Evolutionary conservation across 768 basidiomycete species (phyloP), one percentile per base, ranked within the genome.

Genomic region (Steccherinum ochraceum): DNA sequence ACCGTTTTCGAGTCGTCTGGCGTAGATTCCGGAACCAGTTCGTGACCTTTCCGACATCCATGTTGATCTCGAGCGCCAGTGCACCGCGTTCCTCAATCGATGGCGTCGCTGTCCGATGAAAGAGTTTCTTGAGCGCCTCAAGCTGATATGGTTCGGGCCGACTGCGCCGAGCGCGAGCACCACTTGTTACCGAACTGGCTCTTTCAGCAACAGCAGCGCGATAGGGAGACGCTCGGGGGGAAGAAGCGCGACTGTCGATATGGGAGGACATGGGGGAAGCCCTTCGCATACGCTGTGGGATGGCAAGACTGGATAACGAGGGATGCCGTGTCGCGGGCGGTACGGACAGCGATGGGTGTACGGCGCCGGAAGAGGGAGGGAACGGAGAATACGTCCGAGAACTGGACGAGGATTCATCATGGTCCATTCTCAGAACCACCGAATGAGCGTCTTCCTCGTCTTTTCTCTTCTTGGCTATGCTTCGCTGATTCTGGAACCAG

Each of bases 1-100:
- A 76, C 20, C 87, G 80, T 66, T 83, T 89, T 40, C 87, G 71
- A n/a, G 87, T 77, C 16, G 85, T 86, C 68, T 91, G 88, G 30
- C 88, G 79, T 51, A 90, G 74, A 62, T 91, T 91, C 27, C 88
- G 76, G 74, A 90, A 90, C 88, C 88, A 91, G 64, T 91, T 91
- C 16, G 88, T 89, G 48, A 91, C 87, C 67, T 88, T 89, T 56
- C 82, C 84, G 51, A 90, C 66, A 67, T 91, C 88, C 88, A 91
- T 89, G 69, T 86, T 88, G 52, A 89, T 79, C 68, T 89, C 83
- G 20, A 77, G 71, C 7, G 86, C 89, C 3, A 91, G 71, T 40
- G 80, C 78, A 45, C 77, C 77, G 45, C 89, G 84, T 65, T 90
- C 83, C 64, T 91, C 88, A 53, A 90, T 88, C 12, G 84, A 81